Conservation (phyloP, 345 rosid species). For the Stellera chamaejasme region DNA sequence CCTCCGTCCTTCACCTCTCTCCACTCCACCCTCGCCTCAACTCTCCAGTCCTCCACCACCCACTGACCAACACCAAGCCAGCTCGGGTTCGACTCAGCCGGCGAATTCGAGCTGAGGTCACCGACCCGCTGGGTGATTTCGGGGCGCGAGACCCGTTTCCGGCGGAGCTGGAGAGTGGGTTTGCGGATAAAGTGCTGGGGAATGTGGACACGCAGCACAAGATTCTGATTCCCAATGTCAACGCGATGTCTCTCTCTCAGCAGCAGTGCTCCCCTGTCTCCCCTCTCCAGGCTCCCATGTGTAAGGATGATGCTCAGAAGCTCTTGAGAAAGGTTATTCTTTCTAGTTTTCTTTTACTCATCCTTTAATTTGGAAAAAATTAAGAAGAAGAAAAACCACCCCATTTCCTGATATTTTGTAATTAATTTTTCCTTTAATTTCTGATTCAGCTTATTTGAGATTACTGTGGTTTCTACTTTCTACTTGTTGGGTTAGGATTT, state of each 20-base stretch:
- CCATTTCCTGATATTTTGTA: no score
- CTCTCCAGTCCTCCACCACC: slow-evolving; percentile 15
- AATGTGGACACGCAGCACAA: slow-evolving; percentile 61
- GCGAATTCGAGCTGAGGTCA: slow-evolving; percentile 21
- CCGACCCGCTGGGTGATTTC: slow-evolving; percentile 48
- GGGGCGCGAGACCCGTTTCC: slow-evolving; percentile 75
- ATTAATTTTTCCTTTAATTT: no score
- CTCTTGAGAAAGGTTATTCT: slow-evolving; percentile 61
- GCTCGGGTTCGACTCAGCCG: slow-evolving; percentile 9
- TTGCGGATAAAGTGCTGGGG: slow-evolving; percentile 80
- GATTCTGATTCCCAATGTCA: slow-evolving; percentile 67
- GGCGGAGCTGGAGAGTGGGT: slow-evolving; percentile 67
- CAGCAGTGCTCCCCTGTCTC: slow-evolving; percentile 57
- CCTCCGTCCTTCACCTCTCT: slow-evolving; percentile 22
- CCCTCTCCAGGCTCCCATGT: slow-evolving; percentile 55
- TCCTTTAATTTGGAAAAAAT: no score
- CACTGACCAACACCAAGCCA: not conserved
- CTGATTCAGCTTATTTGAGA: no score
- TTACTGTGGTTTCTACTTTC: no score
- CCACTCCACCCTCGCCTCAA: slow-evolving; percentile 14
- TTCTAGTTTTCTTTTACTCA: not conserved
- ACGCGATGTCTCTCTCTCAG: slow-evolving; percentile 70
- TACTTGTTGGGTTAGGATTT: no score
- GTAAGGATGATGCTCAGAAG: slow-evolving; percentile 43
- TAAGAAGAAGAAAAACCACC: no score